Evolutionary conservation across 352 stramenopile genomes (phyloP), one percentile per base, ranked within the genome.

Genomic region (Salisapilia sapeloensis): DNA sequence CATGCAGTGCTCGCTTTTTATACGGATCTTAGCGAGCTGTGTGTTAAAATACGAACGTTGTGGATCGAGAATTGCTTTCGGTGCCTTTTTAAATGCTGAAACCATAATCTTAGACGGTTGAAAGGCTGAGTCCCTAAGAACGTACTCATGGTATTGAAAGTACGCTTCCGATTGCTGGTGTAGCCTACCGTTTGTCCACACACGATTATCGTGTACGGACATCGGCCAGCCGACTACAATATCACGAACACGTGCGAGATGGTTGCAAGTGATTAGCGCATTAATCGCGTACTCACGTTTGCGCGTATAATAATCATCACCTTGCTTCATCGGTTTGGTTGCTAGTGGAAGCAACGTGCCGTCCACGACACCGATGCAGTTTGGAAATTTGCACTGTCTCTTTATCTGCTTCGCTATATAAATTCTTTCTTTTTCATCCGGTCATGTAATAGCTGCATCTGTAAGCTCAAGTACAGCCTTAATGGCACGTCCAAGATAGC

Each of bases 71-170:
- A 39, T 24, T 14, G 22, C 25, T 4, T 38, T 33, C 11, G 40
- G 30, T 0, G 29, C 20, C 16, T 48, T 46, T 21, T 55, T 50
- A 30, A 41, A 47, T 3, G 40, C 46, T 11, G 46, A 37, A 20
- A 50, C 37, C 40, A 50, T 45, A 19, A 33, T 32, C 2, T 11
- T 3, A 5, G 44, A 58, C 6, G 42, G 15, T 29, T 45, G 34
- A 15, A 50, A 64, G 1, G 53, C 53, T 0, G 48, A 53, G 27
- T 56, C 53, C 0, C 48, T 43, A 0, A 52, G 31, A 5, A 59
- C 11, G 35, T 58, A 60, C 26, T 58, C 6, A 23, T 35, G 37
- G 2, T 28, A 6, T 6, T 17, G 4, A 24, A 57, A 50, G 19
- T 36, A 50, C 0, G 2, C 4, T 0, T 24, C 21, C 3, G 20